Conservation (phyloP, 345 rosid species). For the Hypericum perforatum region DNA sequence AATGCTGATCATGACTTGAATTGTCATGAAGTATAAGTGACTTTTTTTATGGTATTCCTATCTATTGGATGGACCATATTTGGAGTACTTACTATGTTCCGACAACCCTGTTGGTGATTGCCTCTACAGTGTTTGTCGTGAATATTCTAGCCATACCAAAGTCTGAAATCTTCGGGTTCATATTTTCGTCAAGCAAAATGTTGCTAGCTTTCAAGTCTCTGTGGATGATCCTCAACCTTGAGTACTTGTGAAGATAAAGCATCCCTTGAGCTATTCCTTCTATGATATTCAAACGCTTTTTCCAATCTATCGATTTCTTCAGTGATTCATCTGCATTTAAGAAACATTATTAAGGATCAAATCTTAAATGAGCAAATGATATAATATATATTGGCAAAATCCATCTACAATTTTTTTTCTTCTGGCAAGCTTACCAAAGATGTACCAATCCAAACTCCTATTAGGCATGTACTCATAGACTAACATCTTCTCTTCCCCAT, state of each 20-base stretch:
- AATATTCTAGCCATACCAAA: slow-evolving; percentile 5
- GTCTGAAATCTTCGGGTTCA: not conserved
- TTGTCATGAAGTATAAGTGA: too few relatives aligned
- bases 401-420: too few relatives aligned
- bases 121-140: not conserved
- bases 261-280: slow-evolving; percentile 1
- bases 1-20: not conserved
- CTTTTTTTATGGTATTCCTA: too few relatives aligned
- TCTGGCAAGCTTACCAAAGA: not conserved
- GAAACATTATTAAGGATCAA: not conserved
- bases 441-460: not conserved
- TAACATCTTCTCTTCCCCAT: slow-evolving; percentile 1
- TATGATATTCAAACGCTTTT: not conserved
- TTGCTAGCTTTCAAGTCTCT: slow-evolving; percentile 4
- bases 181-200: not conserved
- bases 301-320: not conserved
- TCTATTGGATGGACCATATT: too few relatives aligned
- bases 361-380: too few relatives aligned
- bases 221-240: slow-evolving; percentile 1
- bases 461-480: slow-evolving; percentile 3
- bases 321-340: not conserved
- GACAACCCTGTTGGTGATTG: slow-evolving; percentile 2
- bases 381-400: too few relatives aligned
- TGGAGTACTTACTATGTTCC: slow-evolving; percentile 3
- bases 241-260: slow-evolving; percentile 2